A percentile compares a stretch with the other conserved stretches of the same genome.
These are phyloP conservation scores for Euphorbia peplus DNA, from an alignment of 345 rosid species.

Conservation along the genomic window DNA sequence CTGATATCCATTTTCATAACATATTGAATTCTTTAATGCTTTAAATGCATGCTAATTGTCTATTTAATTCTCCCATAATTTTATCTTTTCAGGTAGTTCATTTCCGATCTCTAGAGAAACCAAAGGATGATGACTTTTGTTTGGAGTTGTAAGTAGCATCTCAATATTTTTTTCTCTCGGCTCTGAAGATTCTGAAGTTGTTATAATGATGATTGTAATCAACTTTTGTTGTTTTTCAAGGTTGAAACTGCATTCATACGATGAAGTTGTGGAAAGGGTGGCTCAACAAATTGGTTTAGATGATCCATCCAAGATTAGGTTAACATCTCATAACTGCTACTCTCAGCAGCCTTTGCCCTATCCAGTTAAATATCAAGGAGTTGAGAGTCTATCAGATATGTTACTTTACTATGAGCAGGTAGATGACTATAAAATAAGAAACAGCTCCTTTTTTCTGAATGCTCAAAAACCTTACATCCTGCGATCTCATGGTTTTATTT, in stretches of 20 bases:
- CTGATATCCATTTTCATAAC: neutral
- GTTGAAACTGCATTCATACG: constrained; percentile 86
- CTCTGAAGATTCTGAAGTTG: no score
- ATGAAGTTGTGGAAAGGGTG: constrained; percentile 88
- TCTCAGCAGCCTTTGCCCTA: constrained; percentile 98
- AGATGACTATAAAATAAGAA: neutral
- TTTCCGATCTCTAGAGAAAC: constrained; percentile 80
- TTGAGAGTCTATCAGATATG: constrained; percentile 86
- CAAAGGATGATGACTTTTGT: constrained; percentile 85
- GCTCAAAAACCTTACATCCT: neutral
- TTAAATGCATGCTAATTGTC: neutral
- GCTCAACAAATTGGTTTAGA: constrained; percentile 81
- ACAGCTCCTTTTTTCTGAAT: neutral
- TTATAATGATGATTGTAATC: neutral
- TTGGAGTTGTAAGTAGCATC: constrained; percentile 75
- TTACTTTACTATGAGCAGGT: constrained; percentile 91
- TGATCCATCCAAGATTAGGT: constrained; percentile 86
- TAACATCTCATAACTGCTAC: constrained; percentile 97
- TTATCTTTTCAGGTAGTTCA: constrained; percentile 62
- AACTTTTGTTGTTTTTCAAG: constrained; percentile 31
- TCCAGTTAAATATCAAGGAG: constrained; percentile 84
- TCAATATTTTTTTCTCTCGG: neutral
- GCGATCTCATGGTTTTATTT: neutral
- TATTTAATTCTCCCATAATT: constrained; percentile 14
- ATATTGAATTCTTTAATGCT: neutral